These are phyloP conservation scores for Dactylellina leptospora DNA, from an alignment of 2,329 filamentous ascomycete species.

Conservation along the genomic window DNA sequence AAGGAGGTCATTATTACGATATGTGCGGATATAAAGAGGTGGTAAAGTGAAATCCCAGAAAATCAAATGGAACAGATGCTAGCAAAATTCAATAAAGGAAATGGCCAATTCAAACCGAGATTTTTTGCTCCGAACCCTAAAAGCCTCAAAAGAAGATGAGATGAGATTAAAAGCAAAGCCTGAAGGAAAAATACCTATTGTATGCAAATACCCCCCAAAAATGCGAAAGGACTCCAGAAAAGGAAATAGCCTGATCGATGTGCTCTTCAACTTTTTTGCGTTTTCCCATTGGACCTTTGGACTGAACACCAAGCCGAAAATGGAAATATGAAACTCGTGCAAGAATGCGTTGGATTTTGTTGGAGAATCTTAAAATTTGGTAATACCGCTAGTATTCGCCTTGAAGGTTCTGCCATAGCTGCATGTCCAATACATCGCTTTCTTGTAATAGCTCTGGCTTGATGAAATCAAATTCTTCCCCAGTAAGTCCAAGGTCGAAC, in stretches of 20 bases:
- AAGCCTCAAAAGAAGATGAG: slow-evolving; percentile 9
- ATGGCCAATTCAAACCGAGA: slow-evolving; percentile 8
- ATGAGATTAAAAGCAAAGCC: slow-evolving; percentile 29
- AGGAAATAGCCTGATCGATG: slow-evolving; percentile 32
- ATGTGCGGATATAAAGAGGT: slow-evolving; percentile 8
- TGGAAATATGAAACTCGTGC: slow-evolving; percentile 22
- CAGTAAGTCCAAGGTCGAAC: slow-evolving; percentile 42
- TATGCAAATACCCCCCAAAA: slow-evolving; percentile 2
- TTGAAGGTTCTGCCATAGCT: slow-evolving; percentile 46
- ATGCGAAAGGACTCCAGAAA: slow-evolving; percentile 38
- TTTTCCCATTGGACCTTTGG: slow-evolving; percentile 12
- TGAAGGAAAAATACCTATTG: slow-evolving; percentile 33
- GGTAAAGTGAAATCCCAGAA: slow-evolving; percentile 5
- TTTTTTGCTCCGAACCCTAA: slow-evolving; percentile 30
- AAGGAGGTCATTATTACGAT: slow-evolving; percentile 33
- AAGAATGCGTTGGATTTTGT: slow-evolving; percentile 35
- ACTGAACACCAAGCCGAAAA: slow-evolving; percentile 40
- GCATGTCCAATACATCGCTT: slow-evolving; percentile 50
- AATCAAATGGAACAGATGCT: not conserved
- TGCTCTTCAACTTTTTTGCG: slow-evolving; percentile 30
- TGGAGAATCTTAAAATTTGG: slow-evolving; percentile 11
- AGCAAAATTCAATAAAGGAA: slow-evolving; percentile 19
- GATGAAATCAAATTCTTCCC: slow-evolving; percentile 51
- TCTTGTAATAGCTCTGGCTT: slow-evolving; percentile 49
- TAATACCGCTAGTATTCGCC: slow-evolving; percentile 50